Conservation (phyloP, 2,329 filamentous ascomycete species). For the Claviceps sp. region DNA sequence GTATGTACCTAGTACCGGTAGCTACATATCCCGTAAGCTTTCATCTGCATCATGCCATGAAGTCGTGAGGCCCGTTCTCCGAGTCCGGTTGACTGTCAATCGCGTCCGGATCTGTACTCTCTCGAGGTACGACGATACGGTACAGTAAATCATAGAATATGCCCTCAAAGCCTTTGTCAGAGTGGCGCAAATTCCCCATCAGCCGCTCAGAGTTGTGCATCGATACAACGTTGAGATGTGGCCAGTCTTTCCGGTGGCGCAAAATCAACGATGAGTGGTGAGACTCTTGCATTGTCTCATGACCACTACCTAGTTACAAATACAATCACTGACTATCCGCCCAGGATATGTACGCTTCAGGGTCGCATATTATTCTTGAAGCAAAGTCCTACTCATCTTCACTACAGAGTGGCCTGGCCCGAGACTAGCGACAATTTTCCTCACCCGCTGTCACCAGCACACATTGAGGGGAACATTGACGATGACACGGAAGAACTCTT, state of each 20-base stretch:
- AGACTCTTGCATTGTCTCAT: conserved; percentile 6
- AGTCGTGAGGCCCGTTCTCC: too few relatives aligned
- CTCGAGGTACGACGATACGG: too few relatives aligned
- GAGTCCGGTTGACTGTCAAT: too few relatives aligned
- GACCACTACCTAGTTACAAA: not conserved
- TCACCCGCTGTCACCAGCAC: conserved; percentile 4
- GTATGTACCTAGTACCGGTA: too few relatives aligned
- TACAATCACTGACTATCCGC: not conserved
- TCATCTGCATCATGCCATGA: too few relatives aligned
- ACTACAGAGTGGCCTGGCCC: conserved; percentile 63
- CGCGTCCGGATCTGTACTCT: too few relatives aligned
- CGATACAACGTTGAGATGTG: conserved; percentile 85
- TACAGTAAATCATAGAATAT: conserved; percentile 11
- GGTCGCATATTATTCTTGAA: conserved; percentile 75
- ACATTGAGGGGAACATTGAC: conserved; percentile 13
- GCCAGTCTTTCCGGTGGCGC: conserved; percentile 93
- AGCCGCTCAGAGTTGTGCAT: conserved; percentile 79
- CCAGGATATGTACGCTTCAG: conserved; percentile 66
- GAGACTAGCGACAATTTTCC: conserved; percentile 8
- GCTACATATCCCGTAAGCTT: too few relatives aligned
- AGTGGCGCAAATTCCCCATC: conserved; percentile 81
- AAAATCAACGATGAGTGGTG: conserved; percentile 78
- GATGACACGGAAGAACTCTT: conserved; percentile 66
- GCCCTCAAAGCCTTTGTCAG: conserved; percentile 39
- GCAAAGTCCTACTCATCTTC: conserved; percentile 65